Evolutionary conservation across 1,139 yeast species (phyloP), one percentile per base, ranked within the genome.

Genomic region (Diutina rugosa): DNA sequence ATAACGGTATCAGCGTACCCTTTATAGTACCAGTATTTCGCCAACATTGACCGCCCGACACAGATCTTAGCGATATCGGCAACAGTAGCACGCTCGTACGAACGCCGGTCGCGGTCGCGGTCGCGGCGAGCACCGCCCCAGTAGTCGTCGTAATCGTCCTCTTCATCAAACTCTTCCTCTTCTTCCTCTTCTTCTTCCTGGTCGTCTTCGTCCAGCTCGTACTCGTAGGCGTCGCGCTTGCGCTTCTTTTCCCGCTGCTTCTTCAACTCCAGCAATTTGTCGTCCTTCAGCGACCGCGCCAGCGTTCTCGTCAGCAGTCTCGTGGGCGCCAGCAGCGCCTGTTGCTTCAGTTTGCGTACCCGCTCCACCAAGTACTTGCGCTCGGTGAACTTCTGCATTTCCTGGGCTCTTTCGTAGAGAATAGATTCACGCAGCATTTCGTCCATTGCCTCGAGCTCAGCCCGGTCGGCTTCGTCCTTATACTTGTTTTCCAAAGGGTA

Each of bases 401-500:
- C 95, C 69, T 90, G 97, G 6, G 89, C 81, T 70, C 99, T 88
- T 59, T 93, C 98, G 64, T 89, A 95, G 59, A 93, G 79, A 58
- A 90, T 81, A 63, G 88, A 85, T 73, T 93, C 99, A 65, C 98
- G 84, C 64, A 87, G 87, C 68, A 93, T 82, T 75, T 95, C 99
- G 59, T 93, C 95, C 84, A 93, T 79, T 1, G 78, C 77, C 64
- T 85, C 84, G 61, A 93, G 73, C 56, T 66, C 67, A 6, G 73
- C 83, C 59, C 90, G 78, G 69, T 95, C 99, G 8, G 74, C 77
- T 58, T 85, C 96, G 69, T 90, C 87, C 64, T 84, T 87, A 73
- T 85, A 93, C 65, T 90, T 90, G 16, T 96, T 96, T 67, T 90
- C 97, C 58, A 93, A 72, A 2, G 99, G 99, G 68, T 91, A 93